These are phyloP conservation scores for Hypoxylon sp. DNA, from an alignment of 2,329 filamentous ascomycete species.

Conservation along the genomic window DNA sequence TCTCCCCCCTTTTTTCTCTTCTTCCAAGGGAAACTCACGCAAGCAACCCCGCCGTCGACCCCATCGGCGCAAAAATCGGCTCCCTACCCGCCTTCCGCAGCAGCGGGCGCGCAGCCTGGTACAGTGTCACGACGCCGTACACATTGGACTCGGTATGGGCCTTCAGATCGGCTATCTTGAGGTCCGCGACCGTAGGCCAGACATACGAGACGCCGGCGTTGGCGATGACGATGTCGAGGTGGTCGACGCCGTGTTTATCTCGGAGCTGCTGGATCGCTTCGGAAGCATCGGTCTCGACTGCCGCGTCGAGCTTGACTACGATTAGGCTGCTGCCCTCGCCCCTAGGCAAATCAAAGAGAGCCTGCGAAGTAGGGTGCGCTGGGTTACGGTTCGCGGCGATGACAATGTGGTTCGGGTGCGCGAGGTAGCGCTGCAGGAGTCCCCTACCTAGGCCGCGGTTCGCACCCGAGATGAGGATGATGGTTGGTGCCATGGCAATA, in stretches of 20 bases:
- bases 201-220: slow-evolving; percentile 64
- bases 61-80: slow-evolving; percentile 59
- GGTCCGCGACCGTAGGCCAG: slow-evolving; percentile 54
- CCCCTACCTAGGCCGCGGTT: slow-evolving; percentile 58
- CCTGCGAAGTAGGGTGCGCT: slow-evolving; percentile 45
- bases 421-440: slow-evolving; percentile 57
- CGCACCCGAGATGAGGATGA: slow-evolving; percentile 58
- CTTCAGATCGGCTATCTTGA: slow-evolving; percentile 57
- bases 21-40: slow-evolving; percentile 5
- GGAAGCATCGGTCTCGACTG: slow-evolving; percentile 54
- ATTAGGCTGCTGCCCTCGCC: slow-evolving; percentile 57
- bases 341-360: slow-evolving; percentile 56
- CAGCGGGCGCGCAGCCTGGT: slow-evolving; percentile 61
- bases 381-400: slow-evolving; percentile 59
- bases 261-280: slow-evolving; percentile 55
- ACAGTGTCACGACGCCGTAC: slow-evolving; percentile 60
- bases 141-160: slow-evolving; percentile 62
- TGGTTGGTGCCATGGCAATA: slow-evolving; percentile 49
- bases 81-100: slow-evolving; percentile 52
- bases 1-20: not conserved
- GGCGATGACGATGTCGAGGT: slow-evolving; percentile 67
- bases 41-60: slow-evolving; percentile 52
- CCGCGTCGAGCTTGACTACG: slow-evolving; percentile 61
- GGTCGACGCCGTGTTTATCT: slow-evolving; percentile 55
- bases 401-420: slow-evolving; percentile 70